Conservation (phyloP, 1,284 basidiomycete genomes). For the Pterulicium gracile region DNA sequence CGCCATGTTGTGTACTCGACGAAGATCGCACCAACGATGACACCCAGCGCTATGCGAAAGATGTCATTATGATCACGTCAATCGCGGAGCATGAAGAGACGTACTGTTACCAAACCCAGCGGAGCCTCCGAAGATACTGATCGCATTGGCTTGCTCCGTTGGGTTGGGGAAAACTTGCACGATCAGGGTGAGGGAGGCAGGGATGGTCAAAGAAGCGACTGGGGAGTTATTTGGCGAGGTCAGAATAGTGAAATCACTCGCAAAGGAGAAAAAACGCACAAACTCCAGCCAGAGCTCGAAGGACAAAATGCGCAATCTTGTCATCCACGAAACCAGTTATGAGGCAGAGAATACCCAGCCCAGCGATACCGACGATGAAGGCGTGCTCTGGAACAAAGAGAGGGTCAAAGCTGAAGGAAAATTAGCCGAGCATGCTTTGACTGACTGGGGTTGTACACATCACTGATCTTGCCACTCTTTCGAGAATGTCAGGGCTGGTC, state of each 20-base stretch:
- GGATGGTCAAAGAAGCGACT: slow-evolving; percentile 20
- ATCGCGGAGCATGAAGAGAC: slow-evolving; percentile 3
- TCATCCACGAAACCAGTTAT: slow-evolving; percentile 19
- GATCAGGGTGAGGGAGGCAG: slow-evolving; percentile 27
- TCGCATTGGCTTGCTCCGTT: slow-evolving; percentile 22
- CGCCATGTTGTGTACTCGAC: slow-evolving; percentile 22
- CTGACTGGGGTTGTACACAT: slow-evolving; percentile 24
- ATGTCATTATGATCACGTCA: neutral
- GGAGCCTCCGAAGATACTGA: slow-evolving; percentile 22
- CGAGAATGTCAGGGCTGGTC: neutral
- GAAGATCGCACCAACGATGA: slow-evolving; percentile 32
- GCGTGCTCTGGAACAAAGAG: slow-evolving; percentile 12
- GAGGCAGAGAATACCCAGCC: slow-evolving; percentile 19
- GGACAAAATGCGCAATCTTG: slow-evolving; percentile 21
- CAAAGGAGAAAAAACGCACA: too few species aligned
- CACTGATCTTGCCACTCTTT: slow-evolving; percentile 24
- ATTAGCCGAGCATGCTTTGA: neutral
- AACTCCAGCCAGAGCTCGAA: slow-evolving; percentile 23
- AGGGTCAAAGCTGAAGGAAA: neutral
- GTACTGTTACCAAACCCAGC: slow-evolving; percentile 26
- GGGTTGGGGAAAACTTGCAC: slow-evolving; percentile 26
- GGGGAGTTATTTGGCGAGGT: too few species aligned
- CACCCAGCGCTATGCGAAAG: slow-evolving; percentile 24
- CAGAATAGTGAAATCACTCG: too few species aligned
- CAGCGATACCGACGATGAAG: slow-evolving; percentile 18